Percentiles rank a stretch among this genome's conserved stretches.
phyloP scores from a whole-genome alignment of 208 protist species.

The Trypanosoma caninum region DNA sequence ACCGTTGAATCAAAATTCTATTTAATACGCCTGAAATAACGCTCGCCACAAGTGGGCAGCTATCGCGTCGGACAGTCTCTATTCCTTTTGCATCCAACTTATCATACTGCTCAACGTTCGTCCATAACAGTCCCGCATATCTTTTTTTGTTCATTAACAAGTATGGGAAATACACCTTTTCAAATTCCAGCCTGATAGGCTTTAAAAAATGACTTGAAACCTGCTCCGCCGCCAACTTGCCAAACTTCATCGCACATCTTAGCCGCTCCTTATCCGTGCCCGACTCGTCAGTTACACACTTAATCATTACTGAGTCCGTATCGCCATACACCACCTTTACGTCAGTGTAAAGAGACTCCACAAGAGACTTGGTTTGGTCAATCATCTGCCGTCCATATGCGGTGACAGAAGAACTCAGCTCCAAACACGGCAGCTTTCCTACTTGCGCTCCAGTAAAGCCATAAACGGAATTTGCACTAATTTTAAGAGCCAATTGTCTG shows the following conservation, averaged over 20 bases:
- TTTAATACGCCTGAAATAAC: slow-evolving; percentile 86
- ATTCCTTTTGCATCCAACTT: slow-evolving; percentile 99
- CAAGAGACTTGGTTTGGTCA: slow-evolving; percentile 92
- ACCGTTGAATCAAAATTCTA: slow-evolving; percentile 81
- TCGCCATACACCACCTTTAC: slow-evolving; percentile 99
- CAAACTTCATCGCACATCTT: slow-evolving; percentile 71
- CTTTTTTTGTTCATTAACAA: slow-evolving; percentile 99
- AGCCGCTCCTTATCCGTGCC: slow-evolving; percentile 63
- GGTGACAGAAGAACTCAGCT: slow-evolving; percentile 94
- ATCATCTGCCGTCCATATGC: slow-evolving; percentile 99
- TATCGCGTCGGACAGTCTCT: slow-evolving; percentile 99
- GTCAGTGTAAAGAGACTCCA: slow-evolving; percentile 96
- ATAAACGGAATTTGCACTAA: slow-evolving; percentile 99
- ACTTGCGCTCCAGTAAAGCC: slow-evolving; percentile 98
- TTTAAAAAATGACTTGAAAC: slow-evolving; percentile 80
- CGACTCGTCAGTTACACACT: slow-evolving; percentile 63
- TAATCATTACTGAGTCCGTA: slow-evolving; percentile 99
- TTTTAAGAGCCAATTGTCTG: slow-evolving; percentile 99
- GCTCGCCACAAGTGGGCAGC: slow-evolving; percentile 93
- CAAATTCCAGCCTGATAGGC: slow-evolving; percentile 99
- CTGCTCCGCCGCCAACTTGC: slow-evolving; percentile 90
- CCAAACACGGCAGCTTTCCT: slow-evolving; percentile 99
- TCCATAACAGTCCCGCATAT: slow-evolving; percentile 99
- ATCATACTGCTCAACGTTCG: slow-evolving; percentile 95
- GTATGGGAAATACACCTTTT: slow-evolving; percentile 99